Conservation (phyloP, 2,329 filamentous ascomycete species). For the Trichoderma pleuroti region DNA sequence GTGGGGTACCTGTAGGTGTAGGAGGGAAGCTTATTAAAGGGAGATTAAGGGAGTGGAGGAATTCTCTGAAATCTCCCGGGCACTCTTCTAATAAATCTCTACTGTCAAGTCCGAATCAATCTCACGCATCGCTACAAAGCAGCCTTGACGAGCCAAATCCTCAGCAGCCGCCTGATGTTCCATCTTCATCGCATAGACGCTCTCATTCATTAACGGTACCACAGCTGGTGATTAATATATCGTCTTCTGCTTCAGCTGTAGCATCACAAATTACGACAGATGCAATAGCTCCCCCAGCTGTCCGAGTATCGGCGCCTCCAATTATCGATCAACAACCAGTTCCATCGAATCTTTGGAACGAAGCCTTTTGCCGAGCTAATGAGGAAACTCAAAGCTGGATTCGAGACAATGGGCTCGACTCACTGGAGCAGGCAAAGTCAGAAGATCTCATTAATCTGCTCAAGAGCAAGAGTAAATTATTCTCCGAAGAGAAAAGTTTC, state of each 20-base stretch:
- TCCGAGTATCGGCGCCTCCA: too few species aligned
- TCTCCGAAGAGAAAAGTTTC: not conserved
- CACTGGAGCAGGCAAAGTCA: not conserved
- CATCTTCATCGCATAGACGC: too few species aligned
- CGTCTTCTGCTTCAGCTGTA: too few species aligned
- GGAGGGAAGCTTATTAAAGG: too few species aligned
- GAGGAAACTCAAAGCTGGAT: conserved; percentile 6
- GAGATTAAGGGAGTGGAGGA: not conserved
- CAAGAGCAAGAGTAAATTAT: not conserved
- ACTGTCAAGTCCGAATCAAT: not conserved
- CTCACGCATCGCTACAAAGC: not conserved
- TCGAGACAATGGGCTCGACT: not conserved
- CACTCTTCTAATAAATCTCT: not conserved
- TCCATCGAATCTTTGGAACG: not conserved
- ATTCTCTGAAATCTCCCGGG: not conserved
- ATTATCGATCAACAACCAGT: too few species aligned
- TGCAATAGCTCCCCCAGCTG: too few species aligned
- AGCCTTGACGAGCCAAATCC: not conserved
- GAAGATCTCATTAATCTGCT: not conserved
- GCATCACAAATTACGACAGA: too few species aligned
- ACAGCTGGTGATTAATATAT: too few species aligned
- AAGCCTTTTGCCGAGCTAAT: not conserved
- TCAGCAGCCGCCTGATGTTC: too few species aligned
- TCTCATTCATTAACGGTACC: too few species aligned
- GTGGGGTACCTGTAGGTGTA: too few species aligned